Percentiles rank a stretch among this genome's conserved stretches.
phyloP scores from a whole-genome alignment of 2,329 filamentous ascomycete genomes.

The Xylariaceae sp. region DNA sequence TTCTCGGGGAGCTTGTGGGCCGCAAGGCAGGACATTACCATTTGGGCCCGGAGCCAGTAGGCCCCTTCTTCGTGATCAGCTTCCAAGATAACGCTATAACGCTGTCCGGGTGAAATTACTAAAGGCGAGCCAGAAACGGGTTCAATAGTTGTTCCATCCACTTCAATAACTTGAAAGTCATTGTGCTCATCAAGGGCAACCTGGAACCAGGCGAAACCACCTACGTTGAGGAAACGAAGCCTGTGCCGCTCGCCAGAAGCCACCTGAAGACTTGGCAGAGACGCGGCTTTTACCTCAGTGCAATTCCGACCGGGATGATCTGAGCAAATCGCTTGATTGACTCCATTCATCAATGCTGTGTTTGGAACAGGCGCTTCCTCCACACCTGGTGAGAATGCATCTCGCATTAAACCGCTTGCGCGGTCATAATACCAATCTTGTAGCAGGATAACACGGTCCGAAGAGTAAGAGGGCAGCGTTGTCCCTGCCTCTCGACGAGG shows the following conservation, averaged over 20 bases:
- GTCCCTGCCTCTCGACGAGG: constrained; percentile 50
- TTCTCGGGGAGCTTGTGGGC: constrained; percentile 43
- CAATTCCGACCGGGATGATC: constrained; percentile 40
- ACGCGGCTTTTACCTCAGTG: constrained; percentile 36
- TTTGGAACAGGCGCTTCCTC: constrained; percentile 44
- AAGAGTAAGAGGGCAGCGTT: constrained; percentile 48
- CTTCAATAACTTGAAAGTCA: constrained; percentile 54
- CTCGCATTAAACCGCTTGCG: constrained; percentile 37
- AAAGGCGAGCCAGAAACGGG: constrained; percentile 56
- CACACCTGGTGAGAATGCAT: constrained; percentile 39
- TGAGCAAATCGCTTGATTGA: constrained; percentile 40
- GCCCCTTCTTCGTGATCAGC: constrained; percentile 51
- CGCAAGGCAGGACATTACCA: constrained; percentile 58
- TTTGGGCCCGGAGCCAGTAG: constrained; percentile 63
- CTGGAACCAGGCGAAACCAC: constrained; percentile 68
- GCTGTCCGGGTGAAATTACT: constrained; percentile 65
- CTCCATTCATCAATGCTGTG: constrained; percentile 43
- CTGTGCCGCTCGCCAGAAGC: constrained; percentile 57
- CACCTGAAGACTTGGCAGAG: constrained; percentile 43
- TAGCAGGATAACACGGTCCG: constrained; percentile 60
- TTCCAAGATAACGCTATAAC: constrained; percentile 63
- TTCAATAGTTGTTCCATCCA: constrained; percentile 64
- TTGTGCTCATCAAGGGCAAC: constrained; percentile 65
- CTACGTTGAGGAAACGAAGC: constrained; percentile 65
- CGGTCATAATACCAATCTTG: constrained; percentile 66